Evolutionary conservation across 495 filamentous ascomycete species (phyloP), one percentile per base, ranked within the genome.

Genomic region (Amniculicola lignicola): DNA sequence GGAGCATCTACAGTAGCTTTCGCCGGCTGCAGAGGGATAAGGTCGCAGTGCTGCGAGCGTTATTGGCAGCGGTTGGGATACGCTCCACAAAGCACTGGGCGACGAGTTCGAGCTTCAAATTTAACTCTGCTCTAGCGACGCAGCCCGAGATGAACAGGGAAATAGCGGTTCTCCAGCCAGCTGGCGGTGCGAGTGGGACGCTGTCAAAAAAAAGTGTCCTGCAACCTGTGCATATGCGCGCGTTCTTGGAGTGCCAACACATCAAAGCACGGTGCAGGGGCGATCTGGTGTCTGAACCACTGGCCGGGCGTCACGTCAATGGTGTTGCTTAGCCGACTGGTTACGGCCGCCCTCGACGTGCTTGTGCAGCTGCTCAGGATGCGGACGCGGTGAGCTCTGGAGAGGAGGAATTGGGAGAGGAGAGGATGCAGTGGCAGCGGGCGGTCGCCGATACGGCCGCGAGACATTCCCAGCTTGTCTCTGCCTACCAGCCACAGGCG

Each of bases 211-310:
- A 24, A 15, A 22, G 11, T 55, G 33, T 51, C 51, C 57, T 51
- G 57, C 54, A 63, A 48, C 41, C 19, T 37, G 44, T 59, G 55
- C 61, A 58, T 56, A 59, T 49, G 57, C 43, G 51, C 50, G 57
- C 29, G 35, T 24, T 54, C 40, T 54, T 55, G 50, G 50, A 55
- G 29, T 63, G 60, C 48, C 55, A 59, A 55, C 50, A 42, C 61
- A 55, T 59, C 48, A 57, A 24, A 33, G 41, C 52, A 57, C 60
- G 29, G 40, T 27, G 38, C 54, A 50, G 48, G 60, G 60, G 29
- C 54, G 48, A 54, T 47, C 47, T 18, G 19, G 28, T 35, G 39
- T 18, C 25, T 53, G 40, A 53, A 47, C 53, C 52, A 48, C 51
- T 51, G 19, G 10, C 28, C 38, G 21, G 10, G 43, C 19, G 44